Evolutionary conservation across 1,139 yeast species (phyloP), one percentile per base, ranked within the genome.

Genomic region (Zygotorulaspora mrakii): DNA sequence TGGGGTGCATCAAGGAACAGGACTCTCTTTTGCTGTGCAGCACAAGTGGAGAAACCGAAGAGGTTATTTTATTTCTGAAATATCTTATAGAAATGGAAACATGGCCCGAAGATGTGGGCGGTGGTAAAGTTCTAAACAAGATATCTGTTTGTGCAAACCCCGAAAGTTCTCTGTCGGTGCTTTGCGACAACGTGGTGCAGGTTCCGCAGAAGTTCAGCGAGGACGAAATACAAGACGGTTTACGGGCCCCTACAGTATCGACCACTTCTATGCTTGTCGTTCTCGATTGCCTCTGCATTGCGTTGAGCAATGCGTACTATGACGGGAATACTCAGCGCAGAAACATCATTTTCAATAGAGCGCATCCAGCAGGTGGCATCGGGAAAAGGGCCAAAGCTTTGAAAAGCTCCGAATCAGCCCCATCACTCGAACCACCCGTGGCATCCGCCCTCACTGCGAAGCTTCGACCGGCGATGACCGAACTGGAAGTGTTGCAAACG

Each of bases 361-460:
- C 82, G 56, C 96, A 87, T 56, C 96, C 96, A 1, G 95, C 95
- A 23, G 96, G 96, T 17, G 84, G 94, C 1, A 86, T 87, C 53
- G 95, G 95, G 12, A 27, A 34, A 30, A 33, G 29, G 10, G 20
- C 37, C n/a, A 12, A 17, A 9, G 16, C 37, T 5, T 21, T 17
- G 17, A 32, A 25, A 14, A 20, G 9, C 6, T 20, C 17, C 24
- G 26, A 12, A n/a, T 7, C 10, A n/a, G n/a, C 5, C 10, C 72
- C 76, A 30, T 71, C 67, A 27, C 39, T 43, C 2, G 37, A 33
- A 12, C 38, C 47, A 6, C 10, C 37, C 9, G 17, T 33, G 14
- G 32, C 42, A 13, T 18, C 29, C 10, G 18, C 13, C 16, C 17
- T 29, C 10, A 17, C 31, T 12, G 42, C 28, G 37, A 31, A 25